These are phyloP conservation scores for Cryphonectria japonica DNA, from an alignment of 2,329 filamentous ascomycete genomes.

Conservation along the genomic window DNA sequence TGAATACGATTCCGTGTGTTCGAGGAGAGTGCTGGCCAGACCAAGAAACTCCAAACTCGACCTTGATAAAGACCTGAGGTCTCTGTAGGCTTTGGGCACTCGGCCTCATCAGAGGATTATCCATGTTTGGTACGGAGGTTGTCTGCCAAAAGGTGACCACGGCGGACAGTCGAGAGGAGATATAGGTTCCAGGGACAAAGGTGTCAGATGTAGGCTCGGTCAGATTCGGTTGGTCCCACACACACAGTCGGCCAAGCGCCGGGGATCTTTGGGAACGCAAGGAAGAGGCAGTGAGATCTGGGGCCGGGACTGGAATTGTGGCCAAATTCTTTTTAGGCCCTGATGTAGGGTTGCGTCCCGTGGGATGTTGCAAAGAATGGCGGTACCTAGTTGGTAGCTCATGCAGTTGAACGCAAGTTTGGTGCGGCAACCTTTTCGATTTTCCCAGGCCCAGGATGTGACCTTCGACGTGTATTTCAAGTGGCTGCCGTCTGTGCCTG, in stretches of 20 bases:
- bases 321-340: constrained; percentile 9
- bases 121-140: constrained; percentile 34
- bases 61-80: constrained; percentile 53
- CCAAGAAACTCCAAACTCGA: constrained; percentile 58
- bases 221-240: constrained; percentile 17
- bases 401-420: neutral
- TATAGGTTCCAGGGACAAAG: constrained; percentile 12
- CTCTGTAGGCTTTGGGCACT: constrained; percentile 37
- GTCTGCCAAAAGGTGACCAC: constrained; percentile 34
- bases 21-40: constrained; percentile 48
- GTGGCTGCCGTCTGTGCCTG: neutral
- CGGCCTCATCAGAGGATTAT: constrained; percentile 35
- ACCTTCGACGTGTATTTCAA: constrained; percentile 18
- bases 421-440: constrained; percentile 14
- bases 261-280: neutral
- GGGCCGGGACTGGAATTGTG: neutral
- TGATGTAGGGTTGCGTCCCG: constrained; percentile 18
- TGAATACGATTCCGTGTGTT: constrained; percentile 51
- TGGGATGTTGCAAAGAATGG: constrained; percentile 19
- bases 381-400: neutral
- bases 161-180: constrained; percentile 13
- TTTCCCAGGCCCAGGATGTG: constrained; percentile 4
- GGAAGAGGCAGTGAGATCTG: constrained; percentile 11
- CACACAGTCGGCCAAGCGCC: constrained; percentile 20
- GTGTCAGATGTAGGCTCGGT: constrained; percentile 15